phyloP scores from a whole-genome alignment of 176 grass and related monocot species.

The Musa troglodytarum region DNA sequence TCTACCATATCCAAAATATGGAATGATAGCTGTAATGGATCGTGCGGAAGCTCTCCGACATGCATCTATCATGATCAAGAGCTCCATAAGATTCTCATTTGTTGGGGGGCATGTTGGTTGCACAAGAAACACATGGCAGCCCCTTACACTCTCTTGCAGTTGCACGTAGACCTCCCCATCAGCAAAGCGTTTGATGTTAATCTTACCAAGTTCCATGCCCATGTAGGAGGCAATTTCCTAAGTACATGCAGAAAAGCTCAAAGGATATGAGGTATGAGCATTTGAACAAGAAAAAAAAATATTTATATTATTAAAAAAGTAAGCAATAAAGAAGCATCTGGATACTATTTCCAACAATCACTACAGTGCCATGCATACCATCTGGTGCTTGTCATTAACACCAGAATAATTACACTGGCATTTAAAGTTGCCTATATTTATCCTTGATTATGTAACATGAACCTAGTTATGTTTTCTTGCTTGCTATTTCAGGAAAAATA shows the following conservation, averaged over 20 bases:
- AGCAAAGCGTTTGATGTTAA: slow-evolving; percentile 14
- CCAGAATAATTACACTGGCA: background rate
- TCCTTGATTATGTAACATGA: no score
- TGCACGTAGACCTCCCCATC: slow-evolving; percentile 17
- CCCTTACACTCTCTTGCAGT: slow-evolving; percentile 15
- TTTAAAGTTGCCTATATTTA: background rate
- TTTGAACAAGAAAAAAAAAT: background rate
- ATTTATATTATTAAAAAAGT: background rate
- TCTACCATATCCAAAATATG: slow-evolving; percentile 23
- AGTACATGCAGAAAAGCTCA: background rate
- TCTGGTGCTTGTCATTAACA: background rate
- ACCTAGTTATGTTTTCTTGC: no score
- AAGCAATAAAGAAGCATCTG: background rate
- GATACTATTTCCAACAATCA: background rate
- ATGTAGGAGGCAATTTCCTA: slow-evolving; percentile 12
- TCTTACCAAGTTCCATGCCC: slow-evolving; percentile 7
- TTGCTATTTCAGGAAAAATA: no score
- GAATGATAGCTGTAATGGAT: slow-evolving; percentile 12
- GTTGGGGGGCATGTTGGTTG: slow-evolving; percentile 9
- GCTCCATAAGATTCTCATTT: slow-evolving; percentile 21
- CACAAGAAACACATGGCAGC: slow-evolving; percentile 5
- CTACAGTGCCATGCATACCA: no score
- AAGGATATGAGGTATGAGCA: background rate
- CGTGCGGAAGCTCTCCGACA: slow-evolving; percentile 14
- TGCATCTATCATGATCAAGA: slow-evolving; percentile 17